Conservation (phyloP, 768 basidiomycete genomes). For the Phylloporus sp. region DNA sequence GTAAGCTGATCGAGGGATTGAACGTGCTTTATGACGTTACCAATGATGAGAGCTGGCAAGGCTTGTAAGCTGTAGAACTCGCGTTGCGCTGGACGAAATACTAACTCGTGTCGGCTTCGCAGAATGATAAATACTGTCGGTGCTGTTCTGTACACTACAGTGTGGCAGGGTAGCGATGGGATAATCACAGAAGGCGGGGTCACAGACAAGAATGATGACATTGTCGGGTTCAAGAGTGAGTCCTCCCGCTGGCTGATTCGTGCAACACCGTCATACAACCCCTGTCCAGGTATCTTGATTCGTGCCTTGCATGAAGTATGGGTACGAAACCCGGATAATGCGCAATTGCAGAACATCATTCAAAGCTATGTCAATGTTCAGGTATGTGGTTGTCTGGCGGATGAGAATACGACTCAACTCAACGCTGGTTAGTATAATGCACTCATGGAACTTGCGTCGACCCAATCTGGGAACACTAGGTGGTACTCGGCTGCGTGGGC, state of each 20-base stretch:
- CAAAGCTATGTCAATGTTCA: conserved; percentile 52
- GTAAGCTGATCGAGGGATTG: conserved; percentile 52
- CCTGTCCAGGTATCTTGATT: conserved; percentile 38
- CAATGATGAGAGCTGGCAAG: conserved; percentile 39
- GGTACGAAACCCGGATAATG: conserved; percentile 35
- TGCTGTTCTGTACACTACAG: conserved; percentile 40
- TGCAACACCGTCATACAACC: neutral
- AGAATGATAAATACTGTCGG: conserved; percentile 38
- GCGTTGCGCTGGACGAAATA: neutral
- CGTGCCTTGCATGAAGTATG: conserved; percentile 47
- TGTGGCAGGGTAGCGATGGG: conserved; percentile 48
- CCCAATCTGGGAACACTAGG: neutral
- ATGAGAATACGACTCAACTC: too few species aligned
- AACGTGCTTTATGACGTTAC: conserved; percentile 43
- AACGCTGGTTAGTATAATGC: conserved; percentile 2
- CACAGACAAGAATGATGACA: conserved; percentile 40
- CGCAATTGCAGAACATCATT: conserved; percentile 37
- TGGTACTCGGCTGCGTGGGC: conserved; percentile 12
- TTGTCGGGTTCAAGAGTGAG: conserved; percentile 50
- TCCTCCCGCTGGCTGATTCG: neutral
- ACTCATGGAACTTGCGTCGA: conserved; percentile 9
- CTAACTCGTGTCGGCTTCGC: conserved; percentile 1
- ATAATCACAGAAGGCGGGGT: conserved; percentile 51
- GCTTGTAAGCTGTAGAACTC: conserved; percentile 31
- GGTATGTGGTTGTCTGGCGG: conserved; percentile 24